Conservation (phyloP, 139 green algal genomes). For the Picochlorum sp. region DNA sequence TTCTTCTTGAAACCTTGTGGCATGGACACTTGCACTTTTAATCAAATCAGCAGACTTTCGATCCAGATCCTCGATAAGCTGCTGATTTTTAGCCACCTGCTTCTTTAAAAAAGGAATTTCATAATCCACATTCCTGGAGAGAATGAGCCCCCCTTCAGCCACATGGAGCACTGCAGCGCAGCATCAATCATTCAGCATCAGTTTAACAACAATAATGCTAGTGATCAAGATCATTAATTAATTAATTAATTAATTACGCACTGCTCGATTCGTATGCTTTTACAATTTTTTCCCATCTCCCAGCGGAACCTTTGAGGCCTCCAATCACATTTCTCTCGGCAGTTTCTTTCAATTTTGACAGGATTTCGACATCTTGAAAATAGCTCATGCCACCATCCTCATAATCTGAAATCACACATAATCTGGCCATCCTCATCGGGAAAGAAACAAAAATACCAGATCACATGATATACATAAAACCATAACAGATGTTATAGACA, state of each 20-base stretch:
- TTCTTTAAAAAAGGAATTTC: conserved; percentile 64
- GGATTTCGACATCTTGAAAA: conserved; percentile 28
- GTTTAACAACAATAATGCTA: neutral
- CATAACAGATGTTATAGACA: no score
- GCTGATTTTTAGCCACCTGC: conserved; percentile 27
- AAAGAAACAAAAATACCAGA: no score
- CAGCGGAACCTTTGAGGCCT: conserved; percentile 41
- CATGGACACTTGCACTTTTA: conserved; percentile 32
- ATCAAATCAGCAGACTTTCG: conserved; percentile 41
- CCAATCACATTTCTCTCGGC: conserved; percentile 59
- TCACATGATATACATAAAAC: no score
- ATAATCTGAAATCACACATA: conserved; percentile 18
- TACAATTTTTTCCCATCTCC: conserved; percentile 59
- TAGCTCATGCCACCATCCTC: conserved; percentile 45
- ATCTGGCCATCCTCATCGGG: no score
- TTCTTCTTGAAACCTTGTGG: conserved; percentile 43
- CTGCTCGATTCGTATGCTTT: conserved; percentile 52
- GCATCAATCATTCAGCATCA: neutral
- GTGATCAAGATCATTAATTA: neutral
- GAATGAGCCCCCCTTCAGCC: conserved; percentile 42
- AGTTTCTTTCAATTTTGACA: conserved; percentile 36
- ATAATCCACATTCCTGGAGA: conserved; percentile 62
- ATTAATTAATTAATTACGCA: conserved; percentile 5
- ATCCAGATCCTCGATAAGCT: conserved; percentile 48
- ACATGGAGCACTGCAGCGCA: conserved; percentile 32